These are phyloP conservation scores for Morella rubra DNA, from an alignment of 306 rosid genomes.

Conservation along the genomic window DNA sequence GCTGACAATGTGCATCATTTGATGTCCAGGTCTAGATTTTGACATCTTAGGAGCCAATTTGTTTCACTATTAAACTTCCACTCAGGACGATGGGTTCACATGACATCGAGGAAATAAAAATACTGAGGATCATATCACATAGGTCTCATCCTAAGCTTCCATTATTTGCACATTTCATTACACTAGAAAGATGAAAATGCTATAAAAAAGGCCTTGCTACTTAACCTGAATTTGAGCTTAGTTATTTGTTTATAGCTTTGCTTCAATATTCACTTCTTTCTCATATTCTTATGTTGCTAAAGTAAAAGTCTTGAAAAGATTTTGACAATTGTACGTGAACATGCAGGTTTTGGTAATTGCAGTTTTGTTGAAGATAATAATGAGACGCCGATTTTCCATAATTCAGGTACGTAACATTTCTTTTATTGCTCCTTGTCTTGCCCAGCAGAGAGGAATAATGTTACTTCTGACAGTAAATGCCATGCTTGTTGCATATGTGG, in stretches of 20 bases:
- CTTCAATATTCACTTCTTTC: neutral
- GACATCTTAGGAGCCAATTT: too few relatives aligned
- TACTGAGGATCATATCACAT: too few relatives aligned
- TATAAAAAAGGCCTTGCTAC: neutral
- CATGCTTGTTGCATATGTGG: neutral
- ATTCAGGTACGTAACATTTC: slow-evolving; percentile 71
- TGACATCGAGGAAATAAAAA: too few relatives aligned
- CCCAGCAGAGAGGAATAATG: slow-evolving; percentile 4
- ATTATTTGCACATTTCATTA: too few relatives aligned
- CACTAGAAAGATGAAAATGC: neutral
- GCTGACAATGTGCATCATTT: too few relatives aligned
- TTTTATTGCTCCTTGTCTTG: slow-evolving; percentile 10
- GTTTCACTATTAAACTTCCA: too few relatives aligned
- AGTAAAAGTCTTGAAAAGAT: neutral
- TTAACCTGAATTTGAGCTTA: neutral
- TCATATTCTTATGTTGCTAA: neutral
- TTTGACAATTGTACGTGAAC: slow-evolving; percentile 27
- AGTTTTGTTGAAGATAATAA: slow-evolving; percentile 80
- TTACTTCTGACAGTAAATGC: neutral
- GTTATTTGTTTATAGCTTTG: neutral
- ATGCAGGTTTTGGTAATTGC: slow-evolving; percentile 99
- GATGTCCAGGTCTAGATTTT: too few relatives aligned
- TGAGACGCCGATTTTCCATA: slow-evolving; percentile 86
- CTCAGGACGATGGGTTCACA: too few relatives aligned
- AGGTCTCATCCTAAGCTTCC: too few relatives aligned